A percentile compares a stretch with the other conserved stretches of the same genome.
Conservation (phyloP, 352 stramenopile genomes). For the Phytophthora kernoviae region DNA sequence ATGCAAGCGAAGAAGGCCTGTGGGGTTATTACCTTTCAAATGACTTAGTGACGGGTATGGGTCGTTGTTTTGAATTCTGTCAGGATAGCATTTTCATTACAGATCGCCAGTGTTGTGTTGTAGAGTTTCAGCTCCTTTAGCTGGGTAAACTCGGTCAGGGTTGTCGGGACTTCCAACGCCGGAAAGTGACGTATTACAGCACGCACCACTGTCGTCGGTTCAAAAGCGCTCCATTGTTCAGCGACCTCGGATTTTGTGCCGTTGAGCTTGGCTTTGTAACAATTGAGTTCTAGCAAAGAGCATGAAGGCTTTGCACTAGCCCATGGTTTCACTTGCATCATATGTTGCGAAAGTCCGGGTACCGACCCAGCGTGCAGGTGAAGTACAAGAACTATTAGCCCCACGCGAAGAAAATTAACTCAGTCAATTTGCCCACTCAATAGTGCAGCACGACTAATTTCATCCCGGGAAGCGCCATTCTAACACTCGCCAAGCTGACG, state of each 20-base stretch:
- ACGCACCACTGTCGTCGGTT: slow-evolving; percentile 22
- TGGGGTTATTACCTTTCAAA: slow-evolving; percentile 1
- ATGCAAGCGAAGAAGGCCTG: neutral
- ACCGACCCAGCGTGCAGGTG: slow-evolving; percentile 26
- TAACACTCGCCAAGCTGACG: slow-evolving; percentile 11
- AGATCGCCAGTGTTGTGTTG: slow-evolving; percentile 27
- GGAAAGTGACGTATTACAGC: slow-evolving; percentile 37
- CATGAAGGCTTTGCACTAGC: slow-evolving; percentile 33
- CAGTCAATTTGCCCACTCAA: slow-evolving; percentile 15
- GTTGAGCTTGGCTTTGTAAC: slow-evolving; percentile 13
- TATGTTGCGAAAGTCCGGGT: slow-evolving; percentile 19
- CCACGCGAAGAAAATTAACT: slow-evolving; percentile 30
- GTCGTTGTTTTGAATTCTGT: slow-evolving; percentile 14
- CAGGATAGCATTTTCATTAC: slow-evolving; percentile 17
- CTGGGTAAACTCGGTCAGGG: slow-evolving; percentile 15
- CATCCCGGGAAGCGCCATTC: slow-evolving; percentile 3
- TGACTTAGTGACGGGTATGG: neutral
- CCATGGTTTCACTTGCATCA: slow-evolving; percentile 48
- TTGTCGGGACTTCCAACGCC: slow-evolving; percentile 30
- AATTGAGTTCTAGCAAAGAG: slow-evolving; percentile 46
- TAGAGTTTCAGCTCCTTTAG: slow-evolving; percentile 36
- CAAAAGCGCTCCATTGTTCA: slow-evolving; percentile 15
- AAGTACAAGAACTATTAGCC: slow-evolving; percentile 35
- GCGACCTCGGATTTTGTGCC: slow-evolving; percentile 11
- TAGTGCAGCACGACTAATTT: slow-evolving; percentile 7